phyloP scores from a whole-genome alignment of 2,329 filamentous ascomycete genomes.

The Polytolypa hystricis region DNA sequence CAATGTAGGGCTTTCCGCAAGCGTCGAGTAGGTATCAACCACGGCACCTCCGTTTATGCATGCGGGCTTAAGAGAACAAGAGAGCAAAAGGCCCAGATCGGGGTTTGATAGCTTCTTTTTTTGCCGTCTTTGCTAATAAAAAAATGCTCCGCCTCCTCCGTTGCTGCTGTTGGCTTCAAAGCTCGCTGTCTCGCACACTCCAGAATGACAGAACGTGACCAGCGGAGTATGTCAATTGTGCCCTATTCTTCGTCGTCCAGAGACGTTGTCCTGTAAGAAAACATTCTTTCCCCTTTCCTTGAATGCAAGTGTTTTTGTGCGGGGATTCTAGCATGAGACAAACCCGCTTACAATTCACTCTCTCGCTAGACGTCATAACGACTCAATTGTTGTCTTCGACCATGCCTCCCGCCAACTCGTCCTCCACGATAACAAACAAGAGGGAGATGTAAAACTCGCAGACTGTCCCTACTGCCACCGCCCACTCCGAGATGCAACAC shows the following conservation, averaged over 20 bases:
- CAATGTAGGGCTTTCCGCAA: no score
- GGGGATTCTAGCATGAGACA: background rate
- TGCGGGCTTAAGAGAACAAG: no score
- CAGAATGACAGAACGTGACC: slow-evolving; percentile 11
- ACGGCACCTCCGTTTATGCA: no score
- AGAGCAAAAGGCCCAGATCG: no score
- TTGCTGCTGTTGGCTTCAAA: slow-evolving; percentile 2
- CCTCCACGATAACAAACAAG: slow-evolving; percentile 50
- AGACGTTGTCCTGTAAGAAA: slow-evolving; percentile 35
- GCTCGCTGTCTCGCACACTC: slow-evolving; percentile 1
- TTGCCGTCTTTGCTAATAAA: slow-evolving; percentile 1
- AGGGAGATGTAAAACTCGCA: slow-evolving; percentile 44
- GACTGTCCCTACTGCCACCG: slow-evolving; percentile 90
- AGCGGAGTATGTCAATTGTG: slow-evolving; percentile 30
- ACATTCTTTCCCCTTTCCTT: slow-evolving; percentile 4
- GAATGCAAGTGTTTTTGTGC: background rate
- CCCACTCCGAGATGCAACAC: slow-evolving; percentile 43
- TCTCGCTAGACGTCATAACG: slow-evolving; percentile 65
- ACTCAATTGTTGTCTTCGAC: slow-evolving; percentile 87
- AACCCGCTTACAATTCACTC: slow-evolving; percentile 9
- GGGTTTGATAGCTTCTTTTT: no score
- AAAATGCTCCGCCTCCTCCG: slow-evolving; percentile 6
- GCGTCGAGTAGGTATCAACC: no score
- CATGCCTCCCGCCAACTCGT: slow-evolving; percentile 73
- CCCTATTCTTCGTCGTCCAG: slow-evolving; percentile 32